Base-by-base conservation (phyloP, 139 green algal species). In the Chlorella sp. region DNA sequence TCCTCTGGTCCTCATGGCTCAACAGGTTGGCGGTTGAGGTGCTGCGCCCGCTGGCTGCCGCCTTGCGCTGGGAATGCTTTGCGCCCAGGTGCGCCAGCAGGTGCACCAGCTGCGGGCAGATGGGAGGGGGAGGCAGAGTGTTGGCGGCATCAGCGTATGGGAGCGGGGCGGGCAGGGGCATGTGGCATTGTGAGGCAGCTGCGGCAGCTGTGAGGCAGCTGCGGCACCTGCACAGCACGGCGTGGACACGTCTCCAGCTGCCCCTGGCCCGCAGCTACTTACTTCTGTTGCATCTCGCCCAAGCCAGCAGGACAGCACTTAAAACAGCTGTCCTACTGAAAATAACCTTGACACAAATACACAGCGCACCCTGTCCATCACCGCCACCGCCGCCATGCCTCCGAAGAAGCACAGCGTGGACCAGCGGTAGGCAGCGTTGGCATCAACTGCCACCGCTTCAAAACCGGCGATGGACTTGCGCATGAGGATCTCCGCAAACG, bases 401-500 rank as follows among this genome's bases (percentile, higher is more conserved):
- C 85, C 88, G 73, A 95, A 95, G 84, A 95, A 95, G 58, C 73
- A 87, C n/a, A 94, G 82, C 14, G 88, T 95, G 64, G 92, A 75
- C 56, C 91, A 93, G 54, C 88, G 89, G 32, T 78, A 86, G 43
- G 90, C 84, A 67, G 92, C 78, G 28, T 84, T 81, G 36, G 40
- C 40, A 34, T 41, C 36, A 4, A 40, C 34, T 20, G 36, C 40
- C 14, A 82, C 88, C 5, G 92, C 87, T 38, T 81, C 46, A 64
- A 95, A 94, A 20, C 76, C 86, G 22, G 73, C 51, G 26, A 94
- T 48, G 0, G 89, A 87, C 80, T 95, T 95, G 30, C 46, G 75
- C 68, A 87, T 75, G 0, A 94, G 89, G 41, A 95, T 95, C 83
- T 95, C 92, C 8, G 87, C 92, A 62, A 95, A 94, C 1, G 90